Evolutionary conservation across 495 filamentous ascomycete species (phyloP), one percentile per base, ranked within the genome.

Genomic region (Acidiella bohemica): DNA sequence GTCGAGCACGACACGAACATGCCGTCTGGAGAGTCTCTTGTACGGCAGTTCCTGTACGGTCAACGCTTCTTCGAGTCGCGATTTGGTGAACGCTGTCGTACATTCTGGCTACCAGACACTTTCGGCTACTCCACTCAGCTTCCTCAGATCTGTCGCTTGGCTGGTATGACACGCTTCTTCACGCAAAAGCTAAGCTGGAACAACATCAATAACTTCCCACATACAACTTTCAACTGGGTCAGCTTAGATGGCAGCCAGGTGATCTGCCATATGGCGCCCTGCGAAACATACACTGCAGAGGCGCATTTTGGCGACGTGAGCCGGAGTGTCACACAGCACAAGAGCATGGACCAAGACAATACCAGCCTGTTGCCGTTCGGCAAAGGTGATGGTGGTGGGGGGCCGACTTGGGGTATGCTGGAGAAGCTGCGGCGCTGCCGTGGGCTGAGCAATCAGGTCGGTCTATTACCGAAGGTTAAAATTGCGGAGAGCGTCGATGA

Each of bases 181-280:
- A 97, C 90, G 1, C 90, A 97, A 61, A 97, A 97, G 62, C 71
- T 97, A 26, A 81, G 76, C 57, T 84, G 78, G 79, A 97, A 97
- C 60, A 96, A 96, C 59, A 95, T 97, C 67, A 96, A 97, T 65
- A 93, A 81, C 43, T 97, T 97, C 62, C 90, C 90, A 1, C 90
- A 96, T 50, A 95, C 88, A 1, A 96, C 90, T 0, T 97, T 97
- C 67, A 90, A 90, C 53, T 97, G 90, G 90, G 86, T 97, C 14
- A 67, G 84, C 2, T 72, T 94, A 18, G 90, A 97, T 55, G 87
- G 88, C 13, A 92, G 81, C 44, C 90, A 97, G 53, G 90, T 97
- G 30, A 70, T 97, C 36, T 95, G 88, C 59, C 90, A 97, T 57
- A 97, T 97, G 90, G 68, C 84, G 13, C 88, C 90, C 8, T 67